Evolutionary conservation across 495 filamentous ascomycete genomes (phyloP).

Genomic region (Aspergillus affinis): DNA sequence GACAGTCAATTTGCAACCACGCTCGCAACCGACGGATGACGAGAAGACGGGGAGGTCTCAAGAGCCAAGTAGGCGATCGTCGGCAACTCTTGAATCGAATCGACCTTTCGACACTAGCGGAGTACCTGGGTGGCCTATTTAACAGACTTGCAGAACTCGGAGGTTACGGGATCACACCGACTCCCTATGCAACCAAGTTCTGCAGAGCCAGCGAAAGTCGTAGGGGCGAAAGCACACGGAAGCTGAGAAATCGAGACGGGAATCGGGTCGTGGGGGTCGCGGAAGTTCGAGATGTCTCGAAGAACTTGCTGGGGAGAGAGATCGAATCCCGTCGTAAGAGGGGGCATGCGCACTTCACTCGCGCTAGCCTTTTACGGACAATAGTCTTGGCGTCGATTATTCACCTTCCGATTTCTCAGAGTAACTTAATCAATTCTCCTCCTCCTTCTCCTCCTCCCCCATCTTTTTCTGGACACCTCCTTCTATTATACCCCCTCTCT

Average conservation of each 20-base stretch:
- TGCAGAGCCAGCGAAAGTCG: slow-evolving; percentile 15
- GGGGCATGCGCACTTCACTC: slow-evolving; percentile 27
- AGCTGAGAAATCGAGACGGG: slow-evolving; percentile 9
- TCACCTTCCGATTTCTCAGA: neutral
- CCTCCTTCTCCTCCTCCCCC: too few species aligned
- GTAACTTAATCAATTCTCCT: too few species aligned
- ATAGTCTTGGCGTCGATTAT: slow-evolving; percentile 25
- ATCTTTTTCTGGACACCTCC: neutral
- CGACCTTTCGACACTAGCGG: slow-evolving; percentile 20
- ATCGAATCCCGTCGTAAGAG: slow-evolving; percentile 27
- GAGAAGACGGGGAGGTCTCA: neutral
- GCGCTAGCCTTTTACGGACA: slow-evolving; percentile 22
- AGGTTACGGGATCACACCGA: slow-evolving; percentile 21
- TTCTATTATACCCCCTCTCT: neutral
- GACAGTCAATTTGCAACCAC: slow-evolving; percentile 3
- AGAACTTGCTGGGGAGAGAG: slow-evolving; percentile 24
- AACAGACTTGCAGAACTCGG: slow-evolving; percentile 37
- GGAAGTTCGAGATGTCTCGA: slow-evolving; percentile 16
- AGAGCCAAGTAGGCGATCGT: slow-evolving; percentile 5
- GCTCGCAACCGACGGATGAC: neutral
- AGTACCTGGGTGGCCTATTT: slow-evolving; percentile 26
- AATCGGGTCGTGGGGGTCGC: slow-evolving; percentile 12
- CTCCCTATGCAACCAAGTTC: slow-evolving; percentile 17
- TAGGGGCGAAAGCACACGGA: slow-evolving; percentile 1
- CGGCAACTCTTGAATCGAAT: slow-evolving; percentile 11